Evolutionary conservation across 257 asterid species (phyloP), one percentile per base, ranked within the genome.

Genomic region (Scutellaria galericulata): DNA sequence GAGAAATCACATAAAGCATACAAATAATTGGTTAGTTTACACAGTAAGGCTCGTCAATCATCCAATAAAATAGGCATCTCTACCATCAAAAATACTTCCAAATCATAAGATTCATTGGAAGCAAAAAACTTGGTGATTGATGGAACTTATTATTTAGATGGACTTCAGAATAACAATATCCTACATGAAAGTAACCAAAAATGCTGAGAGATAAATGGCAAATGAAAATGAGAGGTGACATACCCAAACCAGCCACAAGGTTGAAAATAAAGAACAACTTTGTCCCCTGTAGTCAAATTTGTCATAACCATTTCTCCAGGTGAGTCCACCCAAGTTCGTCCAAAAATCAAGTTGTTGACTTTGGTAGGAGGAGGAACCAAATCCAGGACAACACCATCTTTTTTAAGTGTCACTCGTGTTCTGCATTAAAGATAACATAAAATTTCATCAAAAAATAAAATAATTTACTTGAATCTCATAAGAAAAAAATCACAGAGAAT

Each of bases 191-290:
- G 44, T 64, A 68, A 47, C 27, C 5, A 56, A 50, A 18, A 7
- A 60, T 62, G 35, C 51, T 7, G 18, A 44, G 61, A 39, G 46
- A 54, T 51, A 58, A 48, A 48, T 31, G 58, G 48, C 3, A 13
- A 53, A 18, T n/a, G 50, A 53, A 45, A 65, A 39, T 2, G 6
- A 40, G 48, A 57, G 40, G 62, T 66, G 53, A 44, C 96, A 60
- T 88, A 94, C 99, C 99, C 99, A 71, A 95, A 92, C 99, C 99
- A 95, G 59, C 99, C 97, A 68, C 98, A 95, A 60, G 99, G 99
- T 79, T 95, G 99, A 85, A 95, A 95, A 83, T 87, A 95, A 50
- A 95, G 88, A 39, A 92, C 90, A 58, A 83, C 98, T 87, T 95
- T 95, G 80, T 95, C 99, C 76, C 99, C 99, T 1, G 99, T 92